Conservation (phyloP, 2,329 filamentous ascomycete species). For the Paracorniculantispora psalliotae region DNA sequence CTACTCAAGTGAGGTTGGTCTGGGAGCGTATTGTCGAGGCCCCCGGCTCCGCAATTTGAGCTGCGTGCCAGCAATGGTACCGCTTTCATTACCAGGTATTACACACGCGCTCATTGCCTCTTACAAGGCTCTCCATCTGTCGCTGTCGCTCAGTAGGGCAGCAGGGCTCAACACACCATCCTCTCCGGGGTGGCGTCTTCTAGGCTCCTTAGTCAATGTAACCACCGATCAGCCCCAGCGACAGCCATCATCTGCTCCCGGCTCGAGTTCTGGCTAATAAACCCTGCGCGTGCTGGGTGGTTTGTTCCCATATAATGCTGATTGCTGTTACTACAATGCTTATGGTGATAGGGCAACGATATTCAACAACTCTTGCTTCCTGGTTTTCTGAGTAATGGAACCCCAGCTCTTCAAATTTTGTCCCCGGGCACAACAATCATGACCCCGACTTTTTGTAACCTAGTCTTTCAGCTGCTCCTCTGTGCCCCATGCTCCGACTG, state of each 20-base stretch:
- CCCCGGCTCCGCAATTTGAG: not conserved
- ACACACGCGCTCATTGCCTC: not conserved
- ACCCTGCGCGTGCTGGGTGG: not conserved
- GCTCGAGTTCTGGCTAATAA: not conserved
- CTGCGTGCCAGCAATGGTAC: not conserved
- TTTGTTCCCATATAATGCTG: not conserved
- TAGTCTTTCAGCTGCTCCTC: conserved; percentile 6
- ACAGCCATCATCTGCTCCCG: not conserved
- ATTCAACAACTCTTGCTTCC: not conserved
- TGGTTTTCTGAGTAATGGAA: not conserved
- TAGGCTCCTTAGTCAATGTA: conserved; percentile 10
- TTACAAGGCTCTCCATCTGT: not conserved
- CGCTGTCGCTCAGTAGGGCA: not conserved
- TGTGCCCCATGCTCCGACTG: not conserved
- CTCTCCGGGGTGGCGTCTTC: conserved; percentile 7
- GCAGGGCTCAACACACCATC: not conserved
- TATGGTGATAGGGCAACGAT: not conserved
- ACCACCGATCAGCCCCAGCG: conserved; percentile 11
- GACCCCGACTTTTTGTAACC: not conserved
- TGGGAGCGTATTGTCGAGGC: not conserved
- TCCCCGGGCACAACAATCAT: not conserved
- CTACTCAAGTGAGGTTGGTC: conserved; percentile 4
- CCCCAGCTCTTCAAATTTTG: not conserved
- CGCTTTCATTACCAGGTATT: not conserved
- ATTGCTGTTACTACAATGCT: not conserved